phyloP scores from a whole-genome alignment of 2,329 filamentous ascomycete genomes.

The Ploettnerulaceae sp. region DNA sequence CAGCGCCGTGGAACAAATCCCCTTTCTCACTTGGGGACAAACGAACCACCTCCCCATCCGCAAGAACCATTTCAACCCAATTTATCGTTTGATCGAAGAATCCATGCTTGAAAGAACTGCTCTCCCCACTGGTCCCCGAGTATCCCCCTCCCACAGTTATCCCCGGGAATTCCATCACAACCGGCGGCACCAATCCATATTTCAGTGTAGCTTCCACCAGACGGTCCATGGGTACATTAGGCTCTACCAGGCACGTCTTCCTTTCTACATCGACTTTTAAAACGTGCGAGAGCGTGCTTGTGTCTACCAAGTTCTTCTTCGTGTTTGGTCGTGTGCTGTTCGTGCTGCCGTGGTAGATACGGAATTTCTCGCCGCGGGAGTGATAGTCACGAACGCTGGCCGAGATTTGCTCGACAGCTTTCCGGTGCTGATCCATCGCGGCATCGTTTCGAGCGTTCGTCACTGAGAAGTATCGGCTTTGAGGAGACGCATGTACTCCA shows the following conservation, averaged over 20 bases:
- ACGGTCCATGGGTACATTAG: constrained; percentile 64
- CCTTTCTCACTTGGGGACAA: constrained; percentile 43
- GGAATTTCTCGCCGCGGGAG: constrained; percentile 44
- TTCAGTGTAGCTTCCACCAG: constrained; percentile 53
- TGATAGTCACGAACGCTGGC: constrained; percentile 43
- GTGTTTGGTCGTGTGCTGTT: constrained; percentile 45
- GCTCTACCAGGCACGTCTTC: constrained; percentile 53
- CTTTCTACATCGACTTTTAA: constrained; percentile 38
- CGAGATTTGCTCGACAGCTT: constrained; percentile 42
- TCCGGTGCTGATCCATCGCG: constrained; percentile 35
- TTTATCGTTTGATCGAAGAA: constrained; percentile 61
- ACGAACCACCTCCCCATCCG: constrained; percentile 49
- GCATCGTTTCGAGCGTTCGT: background rate
- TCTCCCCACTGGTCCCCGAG: constrained; percentile 62
- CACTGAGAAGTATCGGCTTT: constrained; percentile 6
- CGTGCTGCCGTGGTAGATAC: constrained; percentile 54
- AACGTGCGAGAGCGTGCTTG: constrained; percentile 44
- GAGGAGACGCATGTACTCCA: background rate
- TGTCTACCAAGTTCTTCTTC: constrained; percentile 42
- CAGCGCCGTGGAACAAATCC: constrained; percentile 55
- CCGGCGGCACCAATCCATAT: constrained; percentile 53
- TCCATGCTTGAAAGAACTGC: constrained; percentile 60
- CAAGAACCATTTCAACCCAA: constrained; percentile 58
- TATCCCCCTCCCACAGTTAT: constrained; percentile 66
- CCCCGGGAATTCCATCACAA: constrained; percentile 68